Percentiles rank a stretch among this genome's conserved stretches.
These are phyloP conservation scores for Cladosporium colombiae DNA, from an alignment of 2,329 filamentous ascomycete genomes.

Conservation along the genomic window DNA sequence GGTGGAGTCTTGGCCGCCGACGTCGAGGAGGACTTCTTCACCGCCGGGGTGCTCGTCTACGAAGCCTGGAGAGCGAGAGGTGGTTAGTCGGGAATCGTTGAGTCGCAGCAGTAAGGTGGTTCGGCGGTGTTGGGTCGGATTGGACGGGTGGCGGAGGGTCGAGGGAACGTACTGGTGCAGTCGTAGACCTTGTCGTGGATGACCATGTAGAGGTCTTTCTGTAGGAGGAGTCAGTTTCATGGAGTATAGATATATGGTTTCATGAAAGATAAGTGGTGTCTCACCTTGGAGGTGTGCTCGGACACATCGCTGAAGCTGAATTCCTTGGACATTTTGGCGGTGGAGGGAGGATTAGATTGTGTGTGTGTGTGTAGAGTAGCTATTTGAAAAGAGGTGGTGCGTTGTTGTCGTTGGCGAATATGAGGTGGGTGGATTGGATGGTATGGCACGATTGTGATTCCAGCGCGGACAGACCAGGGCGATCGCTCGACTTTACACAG, in stretches of 20 bases:
- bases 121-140: not conserved
- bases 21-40: slow-evolving; percentile 96
- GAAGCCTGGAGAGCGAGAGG: slow-evolving; percentile 53
- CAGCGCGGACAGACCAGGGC: not conserved
- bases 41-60: slow-evolving; percentile 92
- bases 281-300: slow-evolving; percentile 66
- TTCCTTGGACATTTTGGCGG: slow-evolving; percentile 54
- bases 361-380: too few species aligned
- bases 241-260: not conserved
- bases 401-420: not conserved
- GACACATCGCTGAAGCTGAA: slow-evolving; percentile 80
- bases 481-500: not conserved
- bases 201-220: slow-evolving; percentile 90
- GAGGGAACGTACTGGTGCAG: slow-evolving; percentile 54
- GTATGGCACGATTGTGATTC: not conserved
- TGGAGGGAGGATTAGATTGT: not conserved
- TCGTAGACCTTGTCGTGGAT: slow-evolving; percentile 98
- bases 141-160: not conserved
- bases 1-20: slow-evolving; percentile 91
- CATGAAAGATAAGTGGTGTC: not conserved
- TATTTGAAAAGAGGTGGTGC: not conserved
- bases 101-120: not conserved
- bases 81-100: slow-evolving; percentile 2
- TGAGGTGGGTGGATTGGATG: not conserved
- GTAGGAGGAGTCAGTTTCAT: slow-evolving; percentile 40